Base-by-base conservation (phyloP, 148 eudicot genomes). In the Rhododendron henanense region DNA sequence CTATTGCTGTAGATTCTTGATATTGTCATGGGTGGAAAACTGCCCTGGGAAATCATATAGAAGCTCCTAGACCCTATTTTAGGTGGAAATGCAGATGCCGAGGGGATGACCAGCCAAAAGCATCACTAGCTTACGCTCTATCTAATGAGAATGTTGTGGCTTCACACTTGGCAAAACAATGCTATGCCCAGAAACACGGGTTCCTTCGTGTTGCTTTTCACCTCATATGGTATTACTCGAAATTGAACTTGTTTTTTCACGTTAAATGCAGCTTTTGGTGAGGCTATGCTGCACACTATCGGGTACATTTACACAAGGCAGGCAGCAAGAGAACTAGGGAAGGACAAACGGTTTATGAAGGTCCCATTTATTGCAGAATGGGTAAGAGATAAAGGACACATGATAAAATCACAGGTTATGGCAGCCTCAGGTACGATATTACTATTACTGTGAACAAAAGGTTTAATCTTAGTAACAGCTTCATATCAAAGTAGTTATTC, bases 241-340 rank as follows among this genome's bases (percentile, higher is more conserved):
- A 78, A 21, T 57, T 78, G 41, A 65, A 69, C 79, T 79, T 47
- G 75, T 78, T 2, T 79, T 69, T 76, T 76, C 78, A 19, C 47
- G 31, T 28, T 61, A 47, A 69, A 78, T 82, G 76, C 90, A 96
- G 99, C 93, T 85, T 96, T 96, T 89, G 99, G 99, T 53, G 96
- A 96, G 94, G 94, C 96, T 84, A 94, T 96, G 99, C 90, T 96
- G 84, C 99, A 95, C 82, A 95, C 99, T 5, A 93, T 96, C 85
- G 99, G 99, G 63, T 96, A 96, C 85, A 95, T 96, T 23, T 96
- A 96, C 88, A 93, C 96, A 83, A 94, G 99, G 85, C 98, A 96
- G 91, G 95, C 94, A 86, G 92, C 99, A 55, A 91, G 84, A 90
- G 96, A 93, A 90, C 81, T 95, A 18, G 99, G 96, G 63, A 96